Evolutionary conservation across 768 basidiomycete genomes (phyloP).

Genomic region (Fistulinella prunicolor): DNA sequence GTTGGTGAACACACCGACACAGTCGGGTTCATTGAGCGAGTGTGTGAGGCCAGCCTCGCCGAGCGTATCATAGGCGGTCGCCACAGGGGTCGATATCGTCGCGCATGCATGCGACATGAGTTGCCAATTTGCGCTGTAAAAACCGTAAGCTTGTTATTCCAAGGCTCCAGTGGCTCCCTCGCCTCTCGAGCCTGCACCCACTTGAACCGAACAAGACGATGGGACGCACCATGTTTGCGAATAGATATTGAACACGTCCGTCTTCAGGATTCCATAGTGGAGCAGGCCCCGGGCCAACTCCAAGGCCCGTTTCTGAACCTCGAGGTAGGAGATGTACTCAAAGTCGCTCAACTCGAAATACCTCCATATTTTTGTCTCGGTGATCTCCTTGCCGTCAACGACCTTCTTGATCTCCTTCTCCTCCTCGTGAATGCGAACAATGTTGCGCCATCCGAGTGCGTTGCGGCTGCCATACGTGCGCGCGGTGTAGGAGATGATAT

Average conservation of each 20-base stretch:
- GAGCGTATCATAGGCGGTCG: conserved; percentile 95
- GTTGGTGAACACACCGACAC: conserved; percentile 86
- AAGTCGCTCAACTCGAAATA: conserved; percentile 91
- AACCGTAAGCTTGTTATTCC: too few species aligned
- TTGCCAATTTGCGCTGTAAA: conserved; percentile 80
- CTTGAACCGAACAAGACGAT: not conserved
- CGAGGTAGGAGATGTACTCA: conserved; percentile 73
- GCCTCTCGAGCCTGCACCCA: too few species aligned
- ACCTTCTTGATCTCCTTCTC: conserved; percentile 86
- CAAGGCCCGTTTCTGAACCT: conserved; percentile 61
- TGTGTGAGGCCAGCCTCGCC: conserved; percentile 86
- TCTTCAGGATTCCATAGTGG: conserved; percentile 62
- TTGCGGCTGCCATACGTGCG: conserved; percentile 71
- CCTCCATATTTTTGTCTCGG: conserved; percentile 93
- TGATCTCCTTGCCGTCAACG: conserved; percentile 77
- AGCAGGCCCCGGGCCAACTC: conserved; percentile 71
- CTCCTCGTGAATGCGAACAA: conserved; percentile 72
- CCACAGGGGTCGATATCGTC: conserved; percentile 75
- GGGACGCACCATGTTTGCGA: conserved; percentile 72
- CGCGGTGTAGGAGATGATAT: conserved; percentile 72
- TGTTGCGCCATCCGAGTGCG: conserved; percentile 77
- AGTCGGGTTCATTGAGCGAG: conserved; percentile 85
- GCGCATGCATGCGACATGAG: conserved; percentile 80
- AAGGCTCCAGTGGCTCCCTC: too few species aligned
- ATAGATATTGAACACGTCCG: conserved; percentile 88